Base-by-base conservation (phyloP, 2,329 filamentous ascomycete species). In the Alternaria ethzedia region DNA sequence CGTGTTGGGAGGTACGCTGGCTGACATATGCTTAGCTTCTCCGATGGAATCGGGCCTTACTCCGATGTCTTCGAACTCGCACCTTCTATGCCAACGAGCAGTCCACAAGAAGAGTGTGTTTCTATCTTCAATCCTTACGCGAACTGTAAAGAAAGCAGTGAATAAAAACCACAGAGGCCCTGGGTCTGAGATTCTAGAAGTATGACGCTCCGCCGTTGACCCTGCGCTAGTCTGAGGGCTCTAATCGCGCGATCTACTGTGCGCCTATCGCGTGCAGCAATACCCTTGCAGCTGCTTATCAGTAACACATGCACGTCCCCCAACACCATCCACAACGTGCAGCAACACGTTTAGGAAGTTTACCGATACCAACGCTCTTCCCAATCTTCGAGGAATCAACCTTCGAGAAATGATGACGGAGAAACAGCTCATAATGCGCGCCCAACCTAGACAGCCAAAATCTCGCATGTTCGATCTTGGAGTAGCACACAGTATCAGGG, bases 221-320 rank as follows among this genome's bases (percentile, higher is more conserved):
- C 68, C 66, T 74, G 72, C 75, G 72, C 71, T 77, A 79, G 73
- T 68, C 55, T 54, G 65, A 41, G 58, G 55, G 64, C 70, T 66
- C 70, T 54, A 60, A 51, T 74, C 72, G 73, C 72, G 67, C 70
- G 64, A 69, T 66, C 66, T 65, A 63, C 43, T 55, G 55, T 36
- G 59, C 57, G 51, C 51, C 57, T 63, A 63, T 61, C 62, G 56
- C 30, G 46, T 50, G 55, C 36, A 57, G 51, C 61, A 47, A 65
- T 21, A 67, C 54, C 60, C 61, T 62, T 69, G 61, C 64, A 54
- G 58, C 13, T 52, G 54, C 67, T 74, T 74, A 74, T 74, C 71
- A 74, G 70, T 63, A 60, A 59, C 46, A 55, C 36, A 65, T 63
- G 62, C 65, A 63, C 58, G 46, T 50, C 59, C 59, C 64, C 59